phyloP scores from a whole-genome alignment of 805 yeast species.

The Starmerella potacharoeniae region DNA sequence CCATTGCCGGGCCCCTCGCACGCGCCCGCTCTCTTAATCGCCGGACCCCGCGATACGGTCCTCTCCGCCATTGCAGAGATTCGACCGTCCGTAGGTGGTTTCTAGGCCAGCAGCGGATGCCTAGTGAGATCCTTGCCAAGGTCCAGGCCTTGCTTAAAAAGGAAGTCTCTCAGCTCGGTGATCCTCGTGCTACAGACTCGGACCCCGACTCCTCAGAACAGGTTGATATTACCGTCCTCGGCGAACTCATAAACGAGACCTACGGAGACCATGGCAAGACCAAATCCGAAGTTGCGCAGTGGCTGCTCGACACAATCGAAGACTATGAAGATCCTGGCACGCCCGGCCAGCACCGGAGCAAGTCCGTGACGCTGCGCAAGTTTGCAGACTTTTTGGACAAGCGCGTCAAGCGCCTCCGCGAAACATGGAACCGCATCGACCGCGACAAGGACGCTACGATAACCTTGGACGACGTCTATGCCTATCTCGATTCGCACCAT shows the following conservation, averaged over 20 bases:
- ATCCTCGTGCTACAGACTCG: background rate
- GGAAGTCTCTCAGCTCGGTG: background rate
- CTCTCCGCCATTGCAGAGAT: background rate
- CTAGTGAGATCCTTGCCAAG: conserved; percentile 3
- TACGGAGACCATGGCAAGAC: conserved; percentile 8
- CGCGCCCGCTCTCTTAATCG: background rate
- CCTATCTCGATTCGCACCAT: conserved; percentile 49
- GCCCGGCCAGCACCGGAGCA: background rate
- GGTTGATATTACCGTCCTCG: conserved; percentile 17
- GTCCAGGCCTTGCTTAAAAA: background rate
- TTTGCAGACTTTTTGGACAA: conserved; percentile 22
- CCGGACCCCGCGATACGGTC: background rate
- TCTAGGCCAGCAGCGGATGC: conserved; percentile 3
- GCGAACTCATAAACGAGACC: conserved; percentile 15
- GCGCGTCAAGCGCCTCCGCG: conserved; percentile 22
- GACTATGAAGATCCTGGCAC: conserved; percentile 6
- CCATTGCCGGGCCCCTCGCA: background rate
- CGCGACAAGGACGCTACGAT: conserved; percentile 18
- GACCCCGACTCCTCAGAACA: background rate
- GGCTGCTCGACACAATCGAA: conserved; percentile 15
- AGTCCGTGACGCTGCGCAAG: conserved; percentile 9
- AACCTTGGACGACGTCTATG: conserved; percentile 31
- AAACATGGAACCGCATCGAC: conserved; percentile 24
- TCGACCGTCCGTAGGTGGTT: background rate
- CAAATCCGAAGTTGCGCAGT: conserved; percentile 10